Percentiles rank a stretch among this genome's conserved stretches.
Conservation (phyloP, 164 flowering plant species). For the Paratinospora sagittata region DNA sequence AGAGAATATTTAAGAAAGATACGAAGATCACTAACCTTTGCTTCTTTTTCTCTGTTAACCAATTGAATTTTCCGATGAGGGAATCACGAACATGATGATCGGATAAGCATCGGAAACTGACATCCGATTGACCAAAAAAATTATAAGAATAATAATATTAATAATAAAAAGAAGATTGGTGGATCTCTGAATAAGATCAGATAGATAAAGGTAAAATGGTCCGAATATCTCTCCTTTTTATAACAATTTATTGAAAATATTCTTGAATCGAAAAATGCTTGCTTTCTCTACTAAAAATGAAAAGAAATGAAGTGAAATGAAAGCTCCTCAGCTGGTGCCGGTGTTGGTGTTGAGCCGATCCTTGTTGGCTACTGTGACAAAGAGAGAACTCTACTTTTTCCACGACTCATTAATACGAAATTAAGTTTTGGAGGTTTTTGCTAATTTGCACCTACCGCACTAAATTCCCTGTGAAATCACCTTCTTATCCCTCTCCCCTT, state of each 20-base stretch:
- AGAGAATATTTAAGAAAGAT: constrained; percentile 1
- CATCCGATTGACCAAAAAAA: not conserved
- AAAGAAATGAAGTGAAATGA: not conserved
- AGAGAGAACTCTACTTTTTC: not conserved
- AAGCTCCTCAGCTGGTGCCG: not conserved
- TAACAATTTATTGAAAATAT: too few relatives aligned
- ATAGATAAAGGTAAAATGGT: too few relatives aligned
- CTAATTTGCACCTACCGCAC: constrained; percentile 16
- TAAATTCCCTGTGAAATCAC: constrained; percentile 7
- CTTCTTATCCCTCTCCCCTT: not conserved
- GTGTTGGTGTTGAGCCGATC: not conserved
- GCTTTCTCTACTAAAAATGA: not conserved
- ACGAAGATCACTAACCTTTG: constrained; percentile 7
- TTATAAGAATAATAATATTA: not conserved
- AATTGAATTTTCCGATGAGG: not conserved
- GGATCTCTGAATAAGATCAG: too few relatives aligned
- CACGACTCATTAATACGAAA: not conserved
- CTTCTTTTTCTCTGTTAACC: not conserved
- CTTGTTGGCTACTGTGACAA: not conserved
- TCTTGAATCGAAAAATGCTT: too few relatives aligned
- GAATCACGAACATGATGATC: constrained; percentile 5
- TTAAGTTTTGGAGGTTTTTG: constrained; percentile 11
- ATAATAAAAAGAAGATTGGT: too few relatives aligned
- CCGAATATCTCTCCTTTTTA: too few relatives aligned
- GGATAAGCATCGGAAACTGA: constrained; percentile 6